A percentile compares a stretch with the other conserved stretches of the same genome.
phyloP scores from a whole-genome alignment of 1,139 yeast species.

The Yamadazyma dushanensis region DNA sequence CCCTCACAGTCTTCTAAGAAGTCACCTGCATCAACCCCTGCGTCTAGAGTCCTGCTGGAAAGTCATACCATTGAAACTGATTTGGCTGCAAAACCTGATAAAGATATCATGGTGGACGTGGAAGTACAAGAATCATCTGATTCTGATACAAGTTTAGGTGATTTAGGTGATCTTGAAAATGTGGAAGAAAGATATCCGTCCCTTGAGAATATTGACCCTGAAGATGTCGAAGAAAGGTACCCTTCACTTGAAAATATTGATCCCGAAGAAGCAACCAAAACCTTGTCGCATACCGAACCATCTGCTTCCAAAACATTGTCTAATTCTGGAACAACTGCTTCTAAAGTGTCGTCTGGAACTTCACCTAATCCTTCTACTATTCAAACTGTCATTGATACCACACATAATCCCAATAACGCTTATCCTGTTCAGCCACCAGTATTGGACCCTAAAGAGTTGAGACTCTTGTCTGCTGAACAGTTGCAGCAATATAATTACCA shows the following conservation, averaged over 20 bases:
- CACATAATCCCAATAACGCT: slow-evolving; percentile 1
- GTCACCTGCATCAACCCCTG: background rate
- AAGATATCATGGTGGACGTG: background rate
- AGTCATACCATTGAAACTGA: background rate
- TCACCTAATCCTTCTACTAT: background rate
- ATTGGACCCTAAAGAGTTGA: slow-evolving; percentile 18
- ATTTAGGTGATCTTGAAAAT: slow-evolving; percentile 35
- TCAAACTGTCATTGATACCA: background rate
- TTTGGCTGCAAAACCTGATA: background rate
- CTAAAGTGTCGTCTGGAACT: no score
- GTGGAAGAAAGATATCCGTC: slow-evolving; percentile 48
- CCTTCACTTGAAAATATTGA: slow-evolving; percentile 39
- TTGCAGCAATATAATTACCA: slow-evolving; percentile 24
- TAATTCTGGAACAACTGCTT: no score
- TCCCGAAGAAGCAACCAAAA: background rate
- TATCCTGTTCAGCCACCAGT: slow-evolving; percentile 21
- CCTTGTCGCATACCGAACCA: no score
- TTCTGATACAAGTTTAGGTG: slow-evolving; percentile 24
- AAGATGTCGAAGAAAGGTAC: slow-evolving; percentile 38
- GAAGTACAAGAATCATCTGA: background rate
- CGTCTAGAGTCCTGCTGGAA: slow-evolving; percentile 1
- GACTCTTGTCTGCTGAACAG: slow-evolving; percentile 23
- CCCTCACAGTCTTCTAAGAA: no score
- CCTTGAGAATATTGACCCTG: slow-evolving; percentile 33
- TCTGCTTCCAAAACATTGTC: background rate